phyloP scores from a whole-genome alignment of 495 filamentous ascomycete genomes.

The Xylaria cubensis region DNA sequence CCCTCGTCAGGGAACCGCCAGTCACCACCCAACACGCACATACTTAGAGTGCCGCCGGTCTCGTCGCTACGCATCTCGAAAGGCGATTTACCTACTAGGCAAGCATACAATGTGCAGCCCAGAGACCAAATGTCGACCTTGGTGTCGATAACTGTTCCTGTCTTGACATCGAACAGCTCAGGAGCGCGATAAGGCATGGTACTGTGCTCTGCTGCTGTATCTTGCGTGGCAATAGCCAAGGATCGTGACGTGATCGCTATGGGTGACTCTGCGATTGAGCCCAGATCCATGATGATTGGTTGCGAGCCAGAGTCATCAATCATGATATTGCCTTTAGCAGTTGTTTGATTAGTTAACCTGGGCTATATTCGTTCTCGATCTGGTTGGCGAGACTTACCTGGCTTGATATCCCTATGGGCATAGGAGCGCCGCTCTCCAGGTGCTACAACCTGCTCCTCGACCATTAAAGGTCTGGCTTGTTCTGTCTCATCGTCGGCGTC shows the following conservation, averaged over 20 bases:
- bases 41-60: slow-evolving; percentile 89
- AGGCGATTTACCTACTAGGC: slow-evolving; percentile 91
- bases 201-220: slow-evolving; percentile 91
- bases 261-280: slow-evolving; percentile 86
- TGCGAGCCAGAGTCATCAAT: slow-evolving; percentile 84
- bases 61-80: slow-evolving; percentile 96
- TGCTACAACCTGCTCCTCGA: slow-evolving; percentile 76
- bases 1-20: slow-evolving; percentile 93
- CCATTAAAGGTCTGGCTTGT: slow-evolving; percentile 83
- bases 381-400: slow-evolving; percentile 61
- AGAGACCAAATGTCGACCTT: slow-evolving; percentile 99
- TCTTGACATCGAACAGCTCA: slow-evolving; percentile 98
- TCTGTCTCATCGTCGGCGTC: slow-evolving; percentile 72
- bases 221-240: slow-evolving; percentile 88
- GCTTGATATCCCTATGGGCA: slow-evolving; percentile 97
- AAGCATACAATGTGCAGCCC: slow-evolving; percentile 95
- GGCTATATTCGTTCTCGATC: slow-evolving; percentile 10
- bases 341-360: slow-evolving; percentile 30
- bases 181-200: slow-evolving; percentile 99
- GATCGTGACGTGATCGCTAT: slow-evolving; percentile 93
- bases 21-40: slow-evolving; percentile 89
- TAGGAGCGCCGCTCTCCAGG: slow-evolving; percentile 80
- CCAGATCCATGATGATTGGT: slow-evolving; percentile 98
- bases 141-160: slow-evolving; percentile 88
- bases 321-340: slow-evolving; percentile 84